Percentiles rank a stretch among this genome's conserved stretches.
phyloP scores from a whole-genome alignment of 192 early-diverging fungal genomes.

The Podila epicladia region DNA sequence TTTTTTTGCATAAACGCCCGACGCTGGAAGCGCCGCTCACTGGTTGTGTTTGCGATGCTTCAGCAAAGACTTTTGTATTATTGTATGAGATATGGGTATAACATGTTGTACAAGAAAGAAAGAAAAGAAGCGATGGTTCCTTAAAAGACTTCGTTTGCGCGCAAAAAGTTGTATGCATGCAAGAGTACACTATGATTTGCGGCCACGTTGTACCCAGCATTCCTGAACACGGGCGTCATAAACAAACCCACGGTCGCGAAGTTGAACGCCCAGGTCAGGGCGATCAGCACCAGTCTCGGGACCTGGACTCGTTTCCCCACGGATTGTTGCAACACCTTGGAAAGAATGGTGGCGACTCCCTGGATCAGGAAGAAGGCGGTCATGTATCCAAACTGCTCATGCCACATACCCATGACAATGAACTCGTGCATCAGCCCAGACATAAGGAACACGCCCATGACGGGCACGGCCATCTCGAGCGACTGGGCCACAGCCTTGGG shows the following conservation, averaged over 20 bases:
- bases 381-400: constrained; percentile 26
- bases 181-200: constrained; percentile 32
- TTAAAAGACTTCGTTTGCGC: constrained; percentile 37
- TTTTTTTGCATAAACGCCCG: no score
- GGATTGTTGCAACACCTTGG: constrained; percentile 20
- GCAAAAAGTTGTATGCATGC: constrained; percentile 27
- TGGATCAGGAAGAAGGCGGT: constrained; percentile 37
- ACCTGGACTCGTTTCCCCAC: constrained; percentile 27
- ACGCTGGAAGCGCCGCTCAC: no score
- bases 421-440: constrained; percentile 48
- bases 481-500: neutral
- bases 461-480: constrained; percentile 19
- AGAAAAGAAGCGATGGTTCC: no score
- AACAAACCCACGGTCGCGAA: constrained; percentile 21
- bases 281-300: constrained; percentile 16
- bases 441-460: constrained; percentile 47
- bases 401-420: constrained; percentile 32
- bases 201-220: constrained; percentile 24
- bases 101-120: no score
- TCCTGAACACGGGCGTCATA: constrained; percentile 35
- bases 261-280: constrained; percentile 42
- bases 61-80: no score
- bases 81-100: no score
- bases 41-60: no score
- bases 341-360: constrained; percentile 31